These are phyloP conservation scores for Westerdykella sp. DNA, from an alignment of 2,329 filamentous ascomycete species.

Conservation along the genomic window DNA sequence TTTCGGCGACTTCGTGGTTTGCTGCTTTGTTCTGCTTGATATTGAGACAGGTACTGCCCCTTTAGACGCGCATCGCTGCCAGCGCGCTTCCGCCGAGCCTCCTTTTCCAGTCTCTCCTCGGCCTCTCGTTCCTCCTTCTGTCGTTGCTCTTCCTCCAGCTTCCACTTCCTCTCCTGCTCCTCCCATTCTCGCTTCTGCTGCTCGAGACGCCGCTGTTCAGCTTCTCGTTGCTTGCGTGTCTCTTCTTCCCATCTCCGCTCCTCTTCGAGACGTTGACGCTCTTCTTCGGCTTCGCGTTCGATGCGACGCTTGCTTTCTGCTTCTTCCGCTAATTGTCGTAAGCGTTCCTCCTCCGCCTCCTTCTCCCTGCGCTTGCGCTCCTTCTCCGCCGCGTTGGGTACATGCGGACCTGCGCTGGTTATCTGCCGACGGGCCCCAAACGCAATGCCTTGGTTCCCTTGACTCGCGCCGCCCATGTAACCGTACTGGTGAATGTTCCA, in stretches of 20 bases:
- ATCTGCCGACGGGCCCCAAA: conserved; percentile 93
- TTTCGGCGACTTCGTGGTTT: conserved; percentile 32
- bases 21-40: conserved; percentile 61
- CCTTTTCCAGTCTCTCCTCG: conserved; percentile 60
- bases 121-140: conserved; percentile 67
- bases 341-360: conserved; percentile 49
- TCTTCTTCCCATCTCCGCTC: conserved; percentile 63
- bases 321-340: conserved; percentile 47
- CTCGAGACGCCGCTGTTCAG: conserved; percentile 54
- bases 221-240: conserved; percentile 53
- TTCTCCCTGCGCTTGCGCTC: conserved; percentile 60
- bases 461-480: conserved; percentile 95
- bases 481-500: conserved; percentile 98
- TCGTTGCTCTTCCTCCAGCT: conserved; percentile 65
- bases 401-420: conserved; percentile 69
- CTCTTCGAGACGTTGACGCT: conserved; percentile 56
- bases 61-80: conserved; percentile 63
- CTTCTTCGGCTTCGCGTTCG: conserved; percentile 56
- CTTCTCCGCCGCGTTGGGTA: conserved; percentile 79
- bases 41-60: conserved; percentile 82
- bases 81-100: conserved; percentile 56
- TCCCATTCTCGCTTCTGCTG: conserved; percentile 70
- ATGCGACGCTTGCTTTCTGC: conserved; percentile 44
- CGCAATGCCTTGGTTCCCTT: conserved; percentile 87
- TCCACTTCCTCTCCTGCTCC: conserved; percentile 71